Evolutionary conservation across 345 rosid genomes (phyloP), one percentile per base, ranked within the genome.

Genomic region (Anastatica hierochuntica): DNA sequence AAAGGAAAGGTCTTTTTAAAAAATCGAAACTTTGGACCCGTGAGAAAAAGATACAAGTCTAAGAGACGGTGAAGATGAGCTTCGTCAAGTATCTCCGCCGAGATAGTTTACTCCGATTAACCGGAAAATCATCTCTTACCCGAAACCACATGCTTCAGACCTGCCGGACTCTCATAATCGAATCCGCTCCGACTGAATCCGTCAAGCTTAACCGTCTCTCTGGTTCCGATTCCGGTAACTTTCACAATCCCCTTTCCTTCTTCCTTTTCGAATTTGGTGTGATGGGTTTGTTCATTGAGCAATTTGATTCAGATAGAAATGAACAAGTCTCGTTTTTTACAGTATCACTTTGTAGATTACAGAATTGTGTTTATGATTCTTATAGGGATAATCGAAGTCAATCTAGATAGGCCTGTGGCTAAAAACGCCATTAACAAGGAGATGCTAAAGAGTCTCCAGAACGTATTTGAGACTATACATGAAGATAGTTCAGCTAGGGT

Each of bases 361-460:
- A n/a, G n/a, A n/a, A n/a, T n/a, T 52, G 49, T 52, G 45, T 50
- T 8, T 52, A 53, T 69, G 58, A 40, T 17, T 42, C n/a, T n/a
- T 34, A 16, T 71, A 90, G 98, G 98, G 50, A 87, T 90, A 37
- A 56, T 87, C 0, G 88, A 90, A 74, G 92, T 90, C 30, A 76
- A 52, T 66, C 69, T 87, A 76, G 76, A 84, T 51, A 77, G 96
- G 63, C 81, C 94, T 37, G 71, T 45, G 8, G 76, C 70, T 1
- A 84, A 69, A 79, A 90, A 90, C 42, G 84, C 98, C 2, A 81
- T 87, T 13, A 89, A 92, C 43, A 80, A 56, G 49, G 95, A 79
- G 43, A 75, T 87, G 89, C 55, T 84, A 42, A 79, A 75, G 64
- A 80, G 90, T 26, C 72, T 90, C 8, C 76, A 71, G 56, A 68